Evolutionary conservation across 2,329 filamentous ascomycete genomes (phyloP).

Genomic region (Cladophialophora bantiana): DNA sequence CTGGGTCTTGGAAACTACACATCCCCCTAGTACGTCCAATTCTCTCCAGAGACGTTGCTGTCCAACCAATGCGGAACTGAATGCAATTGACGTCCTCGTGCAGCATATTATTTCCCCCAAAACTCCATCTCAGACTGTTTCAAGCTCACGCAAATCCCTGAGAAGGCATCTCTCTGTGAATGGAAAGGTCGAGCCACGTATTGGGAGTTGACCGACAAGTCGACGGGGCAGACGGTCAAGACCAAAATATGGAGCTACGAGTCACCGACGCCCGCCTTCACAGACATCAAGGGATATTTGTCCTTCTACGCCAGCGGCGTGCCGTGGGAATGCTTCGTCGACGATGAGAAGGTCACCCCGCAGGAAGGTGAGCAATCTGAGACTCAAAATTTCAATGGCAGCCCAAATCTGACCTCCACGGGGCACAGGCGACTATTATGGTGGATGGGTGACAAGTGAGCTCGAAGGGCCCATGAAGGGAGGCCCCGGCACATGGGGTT

Average conservation of each 20-base stretch:
- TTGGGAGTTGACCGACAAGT: slow-evolving; percentile 56
- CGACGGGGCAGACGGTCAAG: slow-evolving; percentile 51
- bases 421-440: slow-evolving; percentile 62
- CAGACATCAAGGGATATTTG: slow-evolving; percentile 62
- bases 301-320: slow-evolving; percentile 63
- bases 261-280: slow-evolving; percentile 60
- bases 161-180: slow-evolving; percentile 61
- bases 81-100: not conserved
- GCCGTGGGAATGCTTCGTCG: slow-evolving; percentile 68
- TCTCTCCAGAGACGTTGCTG: not conserved
- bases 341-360: slow-evolving; percentile 64
- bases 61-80: not conserved
- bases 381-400: not conserved
- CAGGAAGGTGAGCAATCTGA: slow-evolving; percentile 35
- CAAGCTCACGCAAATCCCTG: slow-evolving; percentile 55
- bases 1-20: slow-evolving; percentile 69
- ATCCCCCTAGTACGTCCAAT: slow-evolving; percentile 61
- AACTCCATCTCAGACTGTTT: slow-evolving; percentile 51
- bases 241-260: slow-evolving; percentile 68
- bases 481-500: slow-evolving; percentile 49
- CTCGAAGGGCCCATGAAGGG: slow-evolving; percentile 62
- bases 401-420: slow-evolving; percentile 46
- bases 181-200: slow-evolving; percentile 69
- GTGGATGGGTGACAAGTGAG: slow-evolving; percentile 69
- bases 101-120: slow-evolving; percentile 67